Evolutionary conservation across 2,329 filamentous ascomycete species (phyloP), one percentile per base, ranked within the genome.

Genomic region (Fusarium domesticum): DNA sequence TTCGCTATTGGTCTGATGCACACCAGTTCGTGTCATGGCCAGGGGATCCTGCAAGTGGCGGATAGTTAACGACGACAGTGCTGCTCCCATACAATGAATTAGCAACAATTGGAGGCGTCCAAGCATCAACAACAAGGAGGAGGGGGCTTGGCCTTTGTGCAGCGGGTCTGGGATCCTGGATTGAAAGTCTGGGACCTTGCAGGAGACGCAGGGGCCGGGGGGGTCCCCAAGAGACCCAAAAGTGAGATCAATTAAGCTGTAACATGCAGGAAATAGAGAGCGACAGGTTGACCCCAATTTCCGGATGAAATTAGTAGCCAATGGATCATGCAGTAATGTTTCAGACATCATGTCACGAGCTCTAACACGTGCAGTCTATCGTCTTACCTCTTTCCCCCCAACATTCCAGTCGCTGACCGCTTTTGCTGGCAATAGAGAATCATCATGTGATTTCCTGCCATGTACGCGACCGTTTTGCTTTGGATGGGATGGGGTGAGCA

Each of bases 371-470:
- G 41, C 25, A 31, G 18, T 12, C 14, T 12, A 17, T 23, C 6
- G 20, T 23, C 6, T 23, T 23, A 6, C 20, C 20, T 23, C 20
- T 23, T 23, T 6, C 20, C 20, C 20, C 6, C 20, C 20, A 23
- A 23, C n/a, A n/a, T n/a, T n/a, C n/a, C n/a, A n/a, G n/a, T n/a
- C n/a, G n/a, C n/a, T n/a, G n/a, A n/a, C n/a, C n/a, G n/a, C n/a
- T n/a, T n/a, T n/a, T n/a, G n/a, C n/a, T n/a, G n/a, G n/a, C n/a
- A n/a, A n/a, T n/a, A n/a, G n/a, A n/a, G 14, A 5, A 28, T 10
- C 23, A 16, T 55, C 65, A 68, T 53, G 64, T 69, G 66, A 69
- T 42, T 45, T 47, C 58, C 54, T 41, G 64, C 62, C 49, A 51
- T 25, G 32, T 45, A 63, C 62, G 62, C 53, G 63, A 28, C 4